Evolutionary conservation across 169 alveolate genomes (phyloP).

Genomic region (Besnoitia besnoiti): DNA sequence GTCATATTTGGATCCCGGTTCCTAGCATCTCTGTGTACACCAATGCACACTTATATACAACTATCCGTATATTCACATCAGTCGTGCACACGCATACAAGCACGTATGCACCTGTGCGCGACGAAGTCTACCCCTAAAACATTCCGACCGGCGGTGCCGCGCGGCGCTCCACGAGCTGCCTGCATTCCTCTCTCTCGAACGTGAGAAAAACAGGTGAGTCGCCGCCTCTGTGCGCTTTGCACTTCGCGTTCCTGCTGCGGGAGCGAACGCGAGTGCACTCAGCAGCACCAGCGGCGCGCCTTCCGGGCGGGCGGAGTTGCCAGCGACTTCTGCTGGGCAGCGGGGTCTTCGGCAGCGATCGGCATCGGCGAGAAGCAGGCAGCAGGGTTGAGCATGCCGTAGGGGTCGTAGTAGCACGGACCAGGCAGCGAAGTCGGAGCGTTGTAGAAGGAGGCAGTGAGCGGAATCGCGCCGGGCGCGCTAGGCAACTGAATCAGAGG

Average conservation of each 20-base stretch:
- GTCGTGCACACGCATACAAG: too few relatives aligned
- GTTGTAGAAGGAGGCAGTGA: not conserved
- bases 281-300: slow-evolving; percentile 9
- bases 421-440: slow-evolving; percentile 46
- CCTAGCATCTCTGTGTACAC: too few relatives aligned
- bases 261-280: not conserved
- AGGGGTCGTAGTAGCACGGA: slow-evolving; percentile 68
- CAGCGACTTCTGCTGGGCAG: slow-evolving; percentile 4
- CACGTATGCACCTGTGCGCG: too few relatives aligned
- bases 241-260: not conserved
- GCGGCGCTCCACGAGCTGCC: too few relatives aligned
- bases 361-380: slow-evolving; percentile 60
- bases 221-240: not conserved
- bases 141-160: too few relatives aligned
- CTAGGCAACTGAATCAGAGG: not conserved
- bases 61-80: too few relatives aligned
- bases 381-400: slow-evolving; percentile 69
- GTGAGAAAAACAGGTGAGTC: too few relatives aligned
- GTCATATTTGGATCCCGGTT: too few relatives aligned
- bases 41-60: too few relatives aligned
- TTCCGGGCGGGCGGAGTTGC: too few relatives aligned
- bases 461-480: not conserved
- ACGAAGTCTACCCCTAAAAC: too few relatives aligned
- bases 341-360: not conserved
- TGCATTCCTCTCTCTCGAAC: too few relatives aligned